These are phyloP conservation scores for Solanum raphanifolium DNA, from an alignment of 257 asterid genomes.

Conservation along the genomic window DNA sequence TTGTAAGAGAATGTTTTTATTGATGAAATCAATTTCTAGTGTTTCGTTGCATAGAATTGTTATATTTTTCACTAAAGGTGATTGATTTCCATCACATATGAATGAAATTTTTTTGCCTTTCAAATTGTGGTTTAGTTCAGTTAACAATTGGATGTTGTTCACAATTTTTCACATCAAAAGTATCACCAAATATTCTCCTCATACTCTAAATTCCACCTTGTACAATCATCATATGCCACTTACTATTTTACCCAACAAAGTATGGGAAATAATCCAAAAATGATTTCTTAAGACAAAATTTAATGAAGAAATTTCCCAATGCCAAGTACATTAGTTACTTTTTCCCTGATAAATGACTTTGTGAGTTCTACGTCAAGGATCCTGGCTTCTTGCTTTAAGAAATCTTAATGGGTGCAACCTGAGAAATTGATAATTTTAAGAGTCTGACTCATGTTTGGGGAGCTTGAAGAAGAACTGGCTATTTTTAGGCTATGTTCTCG, in stretches of 20 bases:
- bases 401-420: neutral
- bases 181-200: neutral
- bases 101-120: neutral
- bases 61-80: neutral
- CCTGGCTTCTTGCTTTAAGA: neutral
- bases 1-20: no score
- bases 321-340: neutral
- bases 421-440: neutral
- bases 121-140: neutral
- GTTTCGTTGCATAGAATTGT: neutral
- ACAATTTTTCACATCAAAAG: neutral
- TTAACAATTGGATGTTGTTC: neutral
- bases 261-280: neutral
- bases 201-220: neutral
- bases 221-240: neutral
- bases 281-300: neutral
- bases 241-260: neutral
- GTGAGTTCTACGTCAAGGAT: neutral
- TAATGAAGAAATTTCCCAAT: neutral
- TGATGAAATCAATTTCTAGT: neutral
- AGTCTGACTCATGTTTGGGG: neutral
- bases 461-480: neutral
- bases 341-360: neutral
- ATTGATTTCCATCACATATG: neutral
- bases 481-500: no score